Percentiles rank a stretch among this genome's conserved stretches.
phyloP scores from a whole-genome alignment of 2,329 filamentous ascomycete genomes.

The Hypomyces perniciosus region DNA sequence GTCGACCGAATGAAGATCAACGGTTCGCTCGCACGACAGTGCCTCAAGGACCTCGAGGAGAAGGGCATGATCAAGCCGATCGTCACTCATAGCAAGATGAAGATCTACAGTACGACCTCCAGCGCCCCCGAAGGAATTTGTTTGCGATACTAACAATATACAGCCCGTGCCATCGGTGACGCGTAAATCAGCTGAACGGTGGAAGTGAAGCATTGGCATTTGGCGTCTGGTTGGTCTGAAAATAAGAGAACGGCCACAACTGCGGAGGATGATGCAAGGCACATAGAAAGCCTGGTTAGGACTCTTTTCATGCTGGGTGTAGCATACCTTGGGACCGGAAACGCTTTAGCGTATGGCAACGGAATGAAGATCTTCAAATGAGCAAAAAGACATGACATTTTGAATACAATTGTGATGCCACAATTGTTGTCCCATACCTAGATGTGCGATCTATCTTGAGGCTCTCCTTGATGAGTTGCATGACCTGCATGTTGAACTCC shows the following conservation, averaged over 20 bases:
- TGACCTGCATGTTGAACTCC: too few species aligned
- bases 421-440: too few species aligned
- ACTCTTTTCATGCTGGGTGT: constrained; percentile 36
- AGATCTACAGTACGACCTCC: constrained; percentile 77
- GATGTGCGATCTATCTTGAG: too few species aligned
- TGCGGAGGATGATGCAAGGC: constrained; percentile 30
- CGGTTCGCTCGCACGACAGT: constrained; percentile 88
- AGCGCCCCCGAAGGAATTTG: neutral
- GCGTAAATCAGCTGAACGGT: constrained; percentile 34
- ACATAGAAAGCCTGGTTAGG: constrained; percentile 30
- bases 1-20: constrained; percentile 99
- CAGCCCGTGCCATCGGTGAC: constrained; percentile 56
- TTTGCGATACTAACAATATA: constrained; percentile 24
- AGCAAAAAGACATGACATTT: constrained; percentile 7
- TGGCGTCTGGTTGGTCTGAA: constrained; percentile 33
- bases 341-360: constrained; percentile 34
- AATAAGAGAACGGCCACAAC: constrained; percentile 30
- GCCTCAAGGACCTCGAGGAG: constrained; percentile 90
- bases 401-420: constrained; percentile 1
- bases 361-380: constrained; percentile 33
- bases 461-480: neutral
- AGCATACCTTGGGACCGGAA: constrained; percentile 32
- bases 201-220: constrained; percentile 30
- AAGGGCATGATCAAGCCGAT: constrained; percentile 98
- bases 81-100: constrained; percentile 92